phyloP scores from a whole-genome alignment of 306 rosid genomes.

The Vigna unguiculata region DNA sequence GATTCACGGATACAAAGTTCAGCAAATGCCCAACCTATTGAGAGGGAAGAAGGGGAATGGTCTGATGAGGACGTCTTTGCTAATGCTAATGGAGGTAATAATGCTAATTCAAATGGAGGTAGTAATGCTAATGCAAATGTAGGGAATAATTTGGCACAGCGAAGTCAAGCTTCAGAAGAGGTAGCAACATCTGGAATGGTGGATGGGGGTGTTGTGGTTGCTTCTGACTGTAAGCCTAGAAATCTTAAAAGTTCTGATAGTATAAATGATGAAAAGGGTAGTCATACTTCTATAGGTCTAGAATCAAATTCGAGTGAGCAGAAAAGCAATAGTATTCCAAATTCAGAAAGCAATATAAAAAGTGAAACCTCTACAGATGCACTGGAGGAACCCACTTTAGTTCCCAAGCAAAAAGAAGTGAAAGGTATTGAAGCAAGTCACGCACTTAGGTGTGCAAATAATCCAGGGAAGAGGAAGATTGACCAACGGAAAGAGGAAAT shows the following conservation, averaged over 20 bases:
- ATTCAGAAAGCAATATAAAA: conserved; percentile 64
- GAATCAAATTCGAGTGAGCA: conserved; percentile 59
- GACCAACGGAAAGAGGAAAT: conserved; percentile 87
- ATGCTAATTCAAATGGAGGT: conserved; percentile 58
- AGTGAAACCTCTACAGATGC: conserved; percentile 64
- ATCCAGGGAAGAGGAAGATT: conserved; percentile 81
- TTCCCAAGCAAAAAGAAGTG: conserved; percentile 76
- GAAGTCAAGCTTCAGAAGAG: conserved; percentile 57
- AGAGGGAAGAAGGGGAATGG: conserved; percentile 99
- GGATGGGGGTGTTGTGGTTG: conserved; percentile 51
- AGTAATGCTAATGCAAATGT: conserved; percentile 58
- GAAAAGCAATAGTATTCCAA: conserved; percentile 59
- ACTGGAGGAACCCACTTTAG: conserved; percentile 66
- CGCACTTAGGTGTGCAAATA: conserved; percentile 81
- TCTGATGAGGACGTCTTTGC: conserved; percentile 84
- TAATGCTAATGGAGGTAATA: conserved; percentile 52
- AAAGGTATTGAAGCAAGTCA: conserved; percentile 87
- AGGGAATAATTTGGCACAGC: conserved; percentile 54
- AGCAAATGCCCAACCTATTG: conserved; percentile 56
- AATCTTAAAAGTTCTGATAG: conserved; percentile 55
- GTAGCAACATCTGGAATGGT: conserved; percentile 48
- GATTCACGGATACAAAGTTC: conserved; percentile 47
- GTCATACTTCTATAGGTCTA: conserved; percentile 55
- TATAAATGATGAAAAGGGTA: conserved; percentile 55
- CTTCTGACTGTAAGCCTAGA: conserved; percentile 55